A percentile compares a stretch with the other conserved stretches of the same genome.
Evolutionary conservation across 768 basidiomycete species (phyloP).

Genomic region (Termitomyces sp.): DNA sequence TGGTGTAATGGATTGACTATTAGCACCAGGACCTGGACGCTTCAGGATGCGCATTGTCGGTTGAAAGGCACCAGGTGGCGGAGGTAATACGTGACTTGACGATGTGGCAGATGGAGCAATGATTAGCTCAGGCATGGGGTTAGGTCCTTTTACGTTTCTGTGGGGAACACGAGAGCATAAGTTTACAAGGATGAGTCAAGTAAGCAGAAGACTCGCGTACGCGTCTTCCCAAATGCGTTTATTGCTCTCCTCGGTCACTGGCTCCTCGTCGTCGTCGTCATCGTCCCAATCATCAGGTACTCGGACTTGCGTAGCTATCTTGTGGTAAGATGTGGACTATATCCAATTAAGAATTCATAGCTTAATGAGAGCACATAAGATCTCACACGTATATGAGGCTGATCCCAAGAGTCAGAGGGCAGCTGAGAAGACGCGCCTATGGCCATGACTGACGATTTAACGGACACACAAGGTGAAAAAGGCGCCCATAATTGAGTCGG

Average conservation of each 20-base stretch:
- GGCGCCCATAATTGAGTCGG: neutral
- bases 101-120: conserved; percentile 34
- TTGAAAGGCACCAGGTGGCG: conserved; percentile 55
- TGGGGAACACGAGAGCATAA: neutral
- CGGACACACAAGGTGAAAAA: neutral
- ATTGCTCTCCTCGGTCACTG: conserved; percentile 34
- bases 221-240: conserved; percentile 67
- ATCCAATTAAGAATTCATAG: neutral
- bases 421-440: conserved; percentile 14
- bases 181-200: neutral
- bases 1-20: conserved; percentile 23
- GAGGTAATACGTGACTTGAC: conserved; percentile 37
- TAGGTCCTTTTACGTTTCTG: conserved; percentile 56
- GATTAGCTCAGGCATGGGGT: conserved; percentile 67
- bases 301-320: conserved; percentile 1
- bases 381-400: conserved; percentile 14
- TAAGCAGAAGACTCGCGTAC: conserved; percentile 40
- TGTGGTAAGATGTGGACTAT: conserved; percentile 11
- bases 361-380: neutral
- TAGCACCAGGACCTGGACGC: conserved; percentile 42
- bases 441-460: conserved; percentile 5
- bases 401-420: conserved; percentile 19
- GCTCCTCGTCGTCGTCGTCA: conserved; percentile 22
- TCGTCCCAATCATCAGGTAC: conserved; percentile 28
- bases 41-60: conserved; percentile 70